phyloP scores from a whole-genome alignment of 2,329 filamentous ascomycete genomes.

The Paecilomyces fulvus region DNA sequence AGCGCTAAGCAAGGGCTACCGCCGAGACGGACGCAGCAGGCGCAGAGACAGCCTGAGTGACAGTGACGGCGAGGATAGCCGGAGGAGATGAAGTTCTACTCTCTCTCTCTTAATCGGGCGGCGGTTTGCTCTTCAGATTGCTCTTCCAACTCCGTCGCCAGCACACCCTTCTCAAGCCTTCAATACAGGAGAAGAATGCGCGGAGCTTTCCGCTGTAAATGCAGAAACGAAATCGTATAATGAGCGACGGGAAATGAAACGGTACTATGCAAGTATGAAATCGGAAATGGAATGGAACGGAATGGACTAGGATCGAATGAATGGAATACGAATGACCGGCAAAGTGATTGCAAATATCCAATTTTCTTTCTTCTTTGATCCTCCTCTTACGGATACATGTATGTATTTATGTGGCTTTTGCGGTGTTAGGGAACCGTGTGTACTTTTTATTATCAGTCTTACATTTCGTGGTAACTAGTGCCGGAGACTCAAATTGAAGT shows the following conservation, averaged over 20 bases:
- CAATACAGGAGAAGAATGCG: not conserved
- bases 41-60: slow-evolving; percentile 48
- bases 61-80: slow-evolving; percentile 37
- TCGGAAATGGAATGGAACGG: not conserved
- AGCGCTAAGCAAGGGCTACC: slow-evolving; percentile 40
- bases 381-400: not conserved
- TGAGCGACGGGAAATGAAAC: not conserved
- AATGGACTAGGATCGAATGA: not conserved
- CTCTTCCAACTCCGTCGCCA: not conserved
- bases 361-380: not conserved
- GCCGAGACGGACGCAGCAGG: slow-evolving; percentile 31
- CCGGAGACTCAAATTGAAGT: no score
- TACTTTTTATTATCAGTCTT: no score
- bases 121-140: not conserved
- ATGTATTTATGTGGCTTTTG: not conserved
- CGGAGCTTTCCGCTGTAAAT: not conserved
- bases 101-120: not conserved
- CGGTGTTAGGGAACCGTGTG: not conserved
- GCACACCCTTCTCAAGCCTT: not conserved
- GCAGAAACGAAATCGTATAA: not conserved
- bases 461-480: no score
- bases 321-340: not conserved
- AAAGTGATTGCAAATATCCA: not conserved
- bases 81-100: not conserved
- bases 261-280: not conserved